Conservation (phyloP, 1,284 basidiomycete genomes). For the Volvariella volvacea region DNA sequence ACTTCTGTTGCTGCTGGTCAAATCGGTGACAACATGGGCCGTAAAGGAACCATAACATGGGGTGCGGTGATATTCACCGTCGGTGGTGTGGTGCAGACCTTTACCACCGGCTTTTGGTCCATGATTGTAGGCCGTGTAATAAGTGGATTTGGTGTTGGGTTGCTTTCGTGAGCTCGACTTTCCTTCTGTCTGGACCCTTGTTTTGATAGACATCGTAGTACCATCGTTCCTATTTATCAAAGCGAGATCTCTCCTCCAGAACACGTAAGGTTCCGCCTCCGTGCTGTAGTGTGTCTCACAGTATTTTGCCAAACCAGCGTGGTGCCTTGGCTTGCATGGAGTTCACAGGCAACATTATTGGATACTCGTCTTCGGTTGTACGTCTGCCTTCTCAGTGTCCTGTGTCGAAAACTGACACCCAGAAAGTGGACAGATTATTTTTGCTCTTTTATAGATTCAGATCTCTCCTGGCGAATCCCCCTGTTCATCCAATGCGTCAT, state of each 20-base stretch:
- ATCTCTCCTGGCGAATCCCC: conserved; percentile 81
- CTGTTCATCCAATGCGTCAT: conserved; percentile 88
- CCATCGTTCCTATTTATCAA: conserved; percentile 97
- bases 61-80: conserved; percentile 87
- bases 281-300: neutral
- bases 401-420: conserved; percentile 4
- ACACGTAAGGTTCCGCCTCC: conserved; percentile 52
- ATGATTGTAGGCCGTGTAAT: conserved; percentile 90
- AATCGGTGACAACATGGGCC: conserved; percentile 83
- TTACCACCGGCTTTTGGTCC: conserved; percentile 73
- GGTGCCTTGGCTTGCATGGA: conserved; percentile 94
- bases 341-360: conserved; percentile 91
- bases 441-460: conserved; percentile 80
- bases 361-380: conserved; percentile 93
- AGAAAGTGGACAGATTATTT: conserved; percentile 91
- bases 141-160: conserved; percentile 90
- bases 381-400: conserved; percentile 24
- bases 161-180: conserved; percentile 66
- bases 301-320: conserved; percentile 39
- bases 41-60: conserved; percentile 81
- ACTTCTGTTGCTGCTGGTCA: conserved; percentile 88
- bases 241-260: conserved; percentile 94
- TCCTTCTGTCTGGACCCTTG: neutral
- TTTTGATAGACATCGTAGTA: conserved; percentile 39
- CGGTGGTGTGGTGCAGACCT: conserved; percentile 88